These are phyloP conservation scores for Aphanomyces stellatus DNA, from an alignment of 352 stramenopile genomes.

Conservation along the genomic window DNA sequence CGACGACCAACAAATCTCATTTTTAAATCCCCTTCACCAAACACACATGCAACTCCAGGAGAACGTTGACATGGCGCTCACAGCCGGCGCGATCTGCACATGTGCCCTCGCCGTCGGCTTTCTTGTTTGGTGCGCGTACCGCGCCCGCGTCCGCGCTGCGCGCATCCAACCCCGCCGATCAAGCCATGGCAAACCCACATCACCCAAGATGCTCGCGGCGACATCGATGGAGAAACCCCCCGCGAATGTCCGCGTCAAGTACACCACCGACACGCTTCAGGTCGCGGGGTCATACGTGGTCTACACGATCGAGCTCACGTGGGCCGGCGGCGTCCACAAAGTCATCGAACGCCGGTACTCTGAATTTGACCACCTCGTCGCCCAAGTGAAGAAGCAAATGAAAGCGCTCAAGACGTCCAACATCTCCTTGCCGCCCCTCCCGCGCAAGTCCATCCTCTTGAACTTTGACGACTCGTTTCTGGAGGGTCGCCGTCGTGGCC, in stretches of 20 bases:
- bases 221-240: neutral
- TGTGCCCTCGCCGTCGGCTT: neutral
- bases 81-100: neutral
- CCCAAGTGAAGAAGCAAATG: neutral
- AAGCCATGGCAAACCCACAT: neutral
- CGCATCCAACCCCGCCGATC: neutral
- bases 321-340: neutral
- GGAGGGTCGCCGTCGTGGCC: neutral
- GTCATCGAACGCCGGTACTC: neutral
- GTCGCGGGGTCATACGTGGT: neutral
- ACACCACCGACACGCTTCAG: neutral
- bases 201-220: neutral
- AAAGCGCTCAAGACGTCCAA: neutral
- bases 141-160: neutral
- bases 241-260: neutral
- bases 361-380: neutral
- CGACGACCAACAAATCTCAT: neutral
- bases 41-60: neutral
- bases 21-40: neutral
- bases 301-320: constrained; percentile 4
- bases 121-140: neutral
- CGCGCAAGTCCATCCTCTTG: neutral
- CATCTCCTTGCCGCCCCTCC: neutral
- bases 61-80: neutral
- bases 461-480: neutral